These are phyloP conservation scores for Globisporangium apiculatum DNA, from an alignment of 352 stramenopile genomes.

Conservation along the genomic window DNA sequence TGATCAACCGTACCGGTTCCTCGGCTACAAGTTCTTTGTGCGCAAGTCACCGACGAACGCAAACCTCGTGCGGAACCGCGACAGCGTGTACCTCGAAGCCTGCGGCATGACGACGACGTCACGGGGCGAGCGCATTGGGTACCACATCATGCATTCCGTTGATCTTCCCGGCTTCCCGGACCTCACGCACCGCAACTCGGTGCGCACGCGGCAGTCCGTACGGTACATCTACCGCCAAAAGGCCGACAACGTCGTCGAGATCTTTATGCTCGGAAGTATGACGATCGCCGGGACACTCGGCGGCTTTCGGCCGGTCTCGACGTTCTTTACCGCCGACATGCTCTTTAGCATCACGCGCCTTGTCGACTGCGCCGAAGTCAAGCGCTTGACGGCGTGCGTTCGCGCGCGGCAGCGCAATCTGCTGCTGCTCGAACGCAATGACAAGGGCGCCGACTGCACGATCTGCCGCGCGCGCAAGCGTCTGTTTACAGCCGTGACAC, in stretches of 20 bases:
- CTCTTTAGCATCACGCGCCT: constrained; percentile 38
- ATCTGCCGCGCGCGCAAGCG: constrained; percentile 27
- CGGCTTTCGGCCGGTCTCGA: constrained; percentile 23
- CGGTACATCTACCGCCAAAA: constrained; percentile 55
- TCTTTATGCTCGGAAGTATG: constrained; percentile 57
- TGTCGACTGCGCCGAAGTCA: constrained; percentile 44
- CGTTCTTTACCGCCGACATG: constrained; percentile 32
- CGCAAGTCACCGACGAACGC: constrained; percentile 36
- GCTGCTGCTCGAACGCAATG: constrained; percentile 16
- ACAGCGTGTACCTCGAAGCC: constrained; percentile 55
- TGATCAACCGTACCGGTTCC: constrained; percentile 41
- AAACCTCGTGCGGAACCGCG: constrained; percentile 39
- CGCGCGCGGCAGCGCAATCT: constrained; percentile 27
- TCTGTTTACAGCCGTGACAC: constrained; percentile 22
- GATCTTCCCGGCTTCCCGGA: constrained; percentile 48
- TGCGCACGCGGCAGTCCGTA: constrained; percentile 41
- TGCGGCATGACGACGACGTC: constrained; percentile 32
- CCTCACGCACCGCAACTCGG: constrained; percentile 40
- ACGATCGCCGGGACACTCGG: constrained; percentile 33
- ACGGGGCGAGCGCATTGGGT: constrained; percentile 46
- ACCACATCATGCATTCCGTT: constrained; percentile 66
- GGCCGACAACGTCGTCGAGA: constrained; percentile 36
- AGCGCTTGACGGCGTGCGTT: constrained; percentile 47
- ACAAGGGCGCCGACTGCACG: constrained; percentile 20
- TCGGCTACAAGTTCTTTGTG: constrained; percentile 68